Conservation (phyloP, 2,329 filamentous ascomycete species). For the Colletotrichum tabaci region DNA sequence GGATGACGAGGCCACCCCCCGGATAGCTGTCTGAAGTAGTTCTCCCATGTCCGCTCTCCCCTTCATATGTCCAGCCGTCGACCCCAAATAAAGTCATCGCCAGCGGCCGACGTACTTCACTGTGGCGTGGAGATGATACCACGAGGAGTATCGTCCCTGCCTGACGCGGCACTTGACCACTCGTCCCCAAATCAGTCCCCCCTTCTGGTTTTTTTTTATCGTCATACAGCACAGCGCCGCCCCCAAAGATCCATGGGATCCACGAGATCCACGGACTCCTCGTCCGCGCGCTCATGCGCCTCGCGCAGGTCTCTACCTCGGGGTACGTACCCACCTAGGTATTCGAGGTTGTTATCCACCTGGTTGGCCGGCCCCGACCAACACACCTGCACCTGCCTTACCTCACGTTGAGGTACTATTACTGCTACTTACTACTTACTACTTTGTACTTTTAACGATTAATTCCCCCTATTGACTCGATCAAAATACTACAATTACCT, state of each 20-base stretch:
- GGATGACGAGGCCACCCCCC: constrained; percentile 38
- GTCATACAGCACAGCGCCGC: constrained; percentile 17
- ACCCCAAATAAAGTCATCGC: constrained; percentile 28
- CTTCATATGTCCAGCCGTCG: constrained; percentile 9
- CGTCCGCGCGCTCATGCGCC: constrained; percentile 32
- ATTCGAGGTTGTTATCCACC: constrained; percentile 16
- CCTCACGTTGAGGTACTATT: constrained; percentile 8
- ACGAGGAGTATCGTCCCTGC: constrained; percentile 24
- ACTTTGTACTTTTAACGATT: not conserved
- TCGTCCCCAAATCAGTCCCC: constrained; percentile 7
- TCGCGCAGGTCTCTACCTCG: not conserved
- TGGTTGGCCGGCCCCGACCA: constrained; percentile 8
- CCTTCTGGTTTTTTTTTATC: not conserved
- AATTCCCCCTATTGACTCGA: not conserved
- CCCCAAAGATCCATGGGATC: not conserved
- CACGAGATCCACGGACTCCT: constrained; percentile 1
- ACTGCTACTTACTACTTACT: not conserved
- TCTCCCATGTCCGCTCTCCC: constrained; percentile 22
- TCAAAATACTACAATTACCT: constrained; percentile 1
- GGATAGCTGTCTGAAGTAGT: constrained; percentile 17
- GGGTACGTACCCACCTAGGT: constrained; percentile 21
- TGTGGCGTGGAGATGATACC: constrained; percentile 26
- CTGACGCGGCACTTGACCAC: constrained; percentile 38
- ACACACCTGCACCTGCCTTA: constrained; percentile 14
- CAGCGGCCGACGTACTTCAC: constrained; percentile 31